A percentile compares a stretch with the other conserved stretches of the same genome.
Evolutionary conservation across 2,329 filamentous ascomycete species (phyloP).

Genomic region (Cladosporium phlei): DNA sequence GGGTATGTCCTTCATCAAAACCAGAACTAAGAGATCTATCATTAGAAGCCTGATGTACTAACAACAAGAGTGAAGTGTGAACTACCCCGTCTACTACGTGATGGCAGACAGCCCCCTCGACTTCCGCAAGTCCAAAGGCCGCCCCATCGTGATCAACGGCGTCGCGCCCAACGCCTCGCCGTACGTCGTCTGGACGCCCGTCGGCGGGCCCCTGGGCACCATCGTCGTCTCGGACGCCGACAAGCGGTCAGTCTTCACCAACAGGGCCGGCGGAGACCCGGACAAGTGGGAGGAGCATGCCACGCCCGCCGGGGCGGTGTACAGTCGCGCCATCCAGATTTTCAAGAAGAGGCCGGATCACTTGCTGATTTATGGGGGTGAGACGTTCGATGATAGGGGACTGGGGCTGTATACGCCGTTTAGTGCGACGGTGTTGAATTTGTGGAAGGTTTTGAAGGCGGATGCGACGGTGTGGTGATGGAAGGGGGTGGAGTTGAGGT

Average conservation of each 20-base stretch:
- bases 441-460: slow-evolving; percentile 4
- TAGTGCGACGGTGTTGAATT: slow-evolving; percentile 10
- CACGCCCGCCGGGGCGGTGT: slow-evolving; percentile 13
- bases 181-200: slow-evolving; percentile 50
- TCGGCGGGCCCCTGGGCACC: slow-evolving; percentile 45
- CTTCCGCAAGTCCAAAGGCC: slow-evolving; percentile 40
- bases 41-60: no score
- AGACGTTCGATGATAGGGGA: slow-evolving; percentile 8
- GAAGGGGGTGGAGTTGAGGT: neutral
- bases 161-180: slow-evolving; percentile 44
- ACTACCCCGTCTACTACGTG: slow-evolving; percentile 50
- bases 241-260: slow-evolving; percentile 13
- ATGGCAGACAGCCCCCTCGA: slow-evolving; percentile 44
- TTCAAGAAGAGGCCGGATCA: slow-evolving; percentile 14
- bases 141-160: slow-evolving; percentile 40
- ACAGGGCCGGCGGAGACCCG: slow-evolving; percentile 9
- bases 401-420: slow-evolving; percentile 11
- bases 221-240: slow-evolving; percentile 38
- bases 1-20: no score
- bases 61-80: no score
- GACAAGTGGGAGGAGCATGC: slow-evolving; percentile 15
- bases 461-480: slow-evolving; percentile 6
- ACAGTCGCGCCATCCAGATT: slow-evolving; percentile 14
- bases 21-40: no score
- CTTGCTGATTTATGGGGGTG: slow-evolving; percentile 12